These are phyloP conservation scores for Penicillium sp. DNA, from an alignment of 2,329 filamentous ascomycete genomes.

Conservation along the genomic window DNA sequence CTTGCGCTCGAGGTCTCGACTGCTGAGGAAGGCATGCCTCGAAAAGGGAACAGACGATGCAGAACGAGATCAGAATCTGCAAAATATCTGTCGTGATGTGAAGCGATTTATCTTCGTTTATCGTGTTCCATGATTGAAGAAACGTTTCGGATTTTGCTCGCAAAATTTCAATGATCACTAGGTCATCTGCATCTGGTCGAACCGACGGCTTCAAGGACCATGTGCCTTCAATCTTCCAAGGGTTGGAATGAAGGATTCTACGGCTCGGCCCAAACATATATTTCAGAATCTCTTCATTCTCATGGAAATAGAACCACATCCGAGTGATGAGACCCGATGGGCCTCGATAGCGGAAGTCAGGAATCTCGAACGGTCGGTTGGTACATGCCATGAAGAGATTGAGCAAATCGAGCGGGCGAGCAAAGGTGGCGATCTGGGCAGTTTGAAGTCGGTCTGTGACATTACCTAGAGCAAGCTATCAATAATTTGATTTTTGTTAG, in stretches of 20 bases:
- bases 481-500: constrained; percentile 4
- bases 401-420: constrained; percentile 67
- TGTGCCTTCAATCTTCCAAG: constrained; percentile 31
- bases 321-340: constrained; percentile 36
- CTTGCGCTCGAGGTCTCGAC: constrained; percentile 35
- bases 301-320: constrained; percentile 47
- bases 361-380: constrained; percentile 51
- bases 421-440: constrained; percentile 65
- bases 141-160: constrained; percentile 52
- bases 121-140: constrained; percentile 49
- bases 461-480: constrained; percentile 49
- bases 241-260: constrained; percentile 25
- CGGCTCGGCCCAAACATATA: constrained; percentile 53
- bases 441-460: constrained; percentile 67
- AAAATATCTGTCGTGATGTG: constrained; percentile 55
- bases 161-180: constrained; percentile 51
- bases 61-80: constrained; percentile 55
- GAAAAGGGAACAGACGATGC: constrained; percentile 47
- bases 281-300: constrained; percentile 48
- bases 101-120: constrained; percentile 47
- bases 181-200: constrained; percentile 41
- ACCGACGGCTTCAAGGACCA: constrained; percentile 30
- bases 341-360: constrained; percentile 29
- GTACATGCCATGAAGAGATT: constrained; percentile 72
- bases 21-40: constrained; percentile 41